phyloP scores from a whole-genome alignment of 2,329 filamentous ascomycete species.

The Neonectria magnoliae region DNA sequence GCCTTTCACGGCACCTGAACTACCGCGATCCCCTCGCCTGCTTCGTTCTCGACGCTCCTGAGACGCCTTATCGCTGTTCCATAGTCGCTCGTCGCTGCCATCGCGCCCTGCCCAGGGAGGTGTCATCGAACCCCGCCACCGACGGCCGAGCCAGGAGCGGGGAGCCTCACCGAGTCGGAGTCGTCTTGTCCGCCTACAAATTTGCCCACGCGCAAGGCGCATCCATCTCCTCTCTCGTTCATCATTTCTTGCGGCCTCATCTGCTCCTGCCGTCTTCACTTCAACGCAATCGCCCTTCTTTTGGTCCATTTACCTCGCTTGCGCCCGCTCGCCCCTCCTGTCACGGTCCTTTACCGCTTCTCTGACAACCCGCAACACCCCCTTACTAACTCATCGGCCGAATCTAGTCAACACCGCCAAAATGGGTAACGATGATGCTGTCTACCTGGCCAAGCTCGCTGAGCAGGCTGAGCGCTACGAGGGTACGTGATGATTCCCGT shows the following conservation, averaged over 20 bases:
- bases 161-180: constrained; percentile 45
- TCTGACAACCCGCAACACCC: constrained; percentile 35
- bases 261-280: constrained; percentile 23
- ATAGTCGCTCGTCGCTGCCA: constrained; percentile 22
- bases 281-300: constrained; percentile 27
- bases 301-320: constrained; percentile 28
- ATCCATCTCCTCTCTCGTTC: constrained; percentile 33
- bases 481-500: constrained; percentile 68
- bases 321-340: constrained; percentile 26
- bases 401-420: constrained; percentile 59
- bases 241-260: constrained; percentile 28
- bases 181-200: constrained; percentile 22
- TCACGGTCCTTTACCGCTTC: constrained; percentile 29
- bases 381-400: constrained; percentile 36
- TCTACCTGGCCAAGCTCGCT: constrained; percentile 99
- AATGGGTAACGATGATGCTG: constrained; percentile 99
- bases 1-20: constrained; percentile 26
- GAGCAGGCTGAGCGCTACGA: constrained; percentile 99
- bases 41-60: constrained; percentile 26
- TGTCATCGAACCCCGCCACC: constrained; percentile 41
- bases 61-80: constrained; percentile 16
- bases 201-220: constrained; percentile 38
- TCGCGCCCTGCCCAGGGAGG: constrained; percentile 29
- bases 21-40: constrained; percentile 19
- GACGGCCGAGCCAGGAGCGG: constrained; percentile 42